These are phyloP conservation scores for Cladophialophora yegresii DNA, from an alignment of 2,329 filamentous ascomycete genomes.

Conservation along the genomic window DNA sequence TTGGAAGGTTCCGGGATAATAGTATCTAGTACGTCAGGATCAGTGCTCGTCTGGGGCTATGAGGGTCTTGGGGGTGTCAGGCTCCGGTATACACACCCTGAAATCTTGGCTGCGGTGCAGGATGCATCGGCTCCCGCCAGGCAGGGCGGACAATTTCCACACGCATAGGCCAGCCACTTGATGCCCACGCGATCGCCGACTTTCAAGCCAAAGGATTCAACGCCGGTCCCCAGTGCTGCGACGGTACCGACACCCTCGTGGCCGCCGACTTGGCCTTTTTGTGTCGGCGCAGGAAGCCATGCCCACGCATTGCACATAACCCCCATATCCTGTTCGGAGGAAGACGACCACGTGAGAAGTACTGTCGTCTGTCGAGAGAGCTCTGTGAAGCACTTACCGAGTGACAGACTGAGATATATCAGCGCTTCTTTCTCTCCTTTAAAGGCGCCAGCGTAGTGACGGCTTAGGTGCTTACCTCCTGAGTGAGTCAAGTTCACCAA, in stretches of 20 bases:
- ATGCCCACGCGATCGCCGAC: constrained; percentile 70
- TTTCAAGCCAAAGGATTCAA: constrained; percentile 55
- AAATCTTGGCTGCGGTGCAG: constrained; percentile 60
- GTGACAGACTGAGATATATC: constrained; percentile 56
- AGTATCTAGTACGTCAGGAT: constrained; percentile 52
- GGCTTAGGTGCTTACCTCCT: constrained; percentile 42
- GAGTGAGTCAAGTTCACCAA: constrained; percentile 65
- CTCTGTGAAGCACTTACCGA: constrained; percentile 39
- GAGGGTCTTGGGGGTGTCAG: background rate
- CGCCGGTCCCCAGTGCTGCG: constrained; percentile 64
- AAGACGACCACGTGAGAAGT: background rate
- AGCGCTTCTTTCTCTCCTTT: background rate
- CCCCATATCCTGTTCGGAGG: constrained; percentile 51
- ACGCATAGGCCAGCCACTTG: constrained; percentile 66
- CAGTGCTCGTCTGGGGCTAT: background rate
- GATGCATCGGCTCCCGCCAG: constrained; percentile 57
- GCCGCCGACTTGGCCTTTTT: constrained; percentile 65
- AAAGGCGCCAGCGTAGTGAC: background rate
- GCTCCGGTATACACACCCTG: constrained; percentile 41
- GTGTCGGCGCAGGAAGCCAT: constrained; percentile 60
- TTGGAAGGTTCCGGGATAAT: constrained; percentile 71
- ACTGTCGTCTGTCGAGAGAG: background rate
- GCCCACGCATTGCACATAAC: constrained; percentile 55
- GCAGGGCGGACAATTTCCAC: constrained; percentile 58
- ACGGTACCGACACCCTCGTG: constrained; percentile 69